phyloP scores from a whole-genome alignment of 2,329 filamentous ascomycete species.

The Fusarium citri region DNA sequence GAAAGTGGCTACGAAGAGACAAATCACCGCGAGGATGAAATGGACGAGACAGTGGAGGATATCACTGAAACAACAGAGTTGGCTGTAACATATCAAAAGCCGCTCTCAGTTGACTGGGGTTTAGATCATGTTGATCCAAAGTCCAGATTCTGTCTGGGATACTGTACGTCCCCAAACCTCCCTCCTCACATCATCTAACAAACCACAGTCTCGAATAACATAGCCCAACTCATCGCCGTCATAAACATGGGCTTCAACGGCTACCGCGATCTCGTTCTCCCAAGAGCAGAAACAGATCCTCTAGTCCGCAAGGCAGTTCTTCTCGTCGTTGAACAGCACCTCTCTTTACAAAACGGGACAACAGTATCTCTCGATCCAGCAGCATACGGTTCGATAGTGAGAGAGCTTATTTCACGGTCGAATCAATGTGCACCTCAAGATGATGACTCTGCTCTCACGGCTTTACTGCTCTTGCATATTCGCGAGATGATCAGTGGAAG shows the following conservation, averaged over 20 bases:
- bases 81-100: neutral
- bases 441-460: slow-evolving; percentile 39
- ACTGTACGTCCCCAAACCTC: neutral
- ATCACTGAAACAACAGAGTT: neutral
- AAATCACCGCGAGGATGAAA: too few species aligned
- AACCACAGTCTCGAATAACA: slow-evolving; percentile 31
- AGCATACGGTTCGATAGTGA: slow-evolving; percentile 23
- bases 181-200: neutral
- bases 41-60: neutral
- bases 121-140: slow-evolving; percentile 36
- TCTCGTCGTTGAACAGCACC: slow-evolving; percentile 36
- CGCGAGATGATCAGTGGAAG: slow-evolving; percentile 42
- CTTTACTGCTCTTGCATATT: slow-evolving; percentile 34
- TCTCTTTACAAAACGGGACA: slow-evolving; percentile 29
- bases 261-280: slow-evolving; percentile 35
- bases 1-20: slow-evolving; percentile 13
- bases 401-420: slow-evolving; percentile 34
- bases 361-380: slow-evolving; percentile 19
- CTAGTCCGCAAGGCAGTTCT: slow-evolving; percentile 37
- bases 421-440: slow-evolving; percentile 36
- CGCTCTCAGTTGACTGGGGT: neutral
- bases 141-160: slow-evolving; percentile 37
- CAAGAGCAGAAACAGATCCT: slow-evolving; percentile 37
- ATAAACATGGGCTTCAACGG: slow-evolving; percentile 44
- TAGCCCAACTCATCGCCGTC: slow-evolving; percentile 39